A percentile compares a stretch with the other conserved stretches of the same genome.
Conservation (phyloP, 2,329 filamentous ascomycete species). For the Verticillium albo-atrum region DNA sequence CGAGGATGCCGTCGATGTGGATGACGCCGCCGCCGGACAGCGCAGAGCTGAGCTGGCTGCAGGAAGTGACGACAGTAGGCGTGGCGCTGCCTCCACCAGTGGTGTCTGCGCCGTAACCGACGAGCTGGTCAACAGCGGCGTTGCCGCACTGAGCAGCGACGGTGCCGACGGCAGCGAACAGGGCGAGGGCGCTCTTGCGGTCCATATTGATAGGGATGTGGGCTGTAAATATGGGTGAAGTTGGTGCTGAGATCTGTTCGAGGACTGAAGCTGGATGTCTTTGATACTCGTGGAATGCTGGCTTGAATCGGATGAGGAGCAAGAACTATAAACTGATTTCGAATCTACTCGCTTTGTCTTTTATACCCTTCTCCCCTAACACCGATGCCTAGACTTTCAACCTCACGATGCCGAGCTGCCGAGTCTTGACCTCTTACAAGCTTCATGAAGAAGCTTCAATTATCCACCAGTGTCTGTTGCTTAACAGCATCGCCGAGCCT, state of each 20-base stretch:
- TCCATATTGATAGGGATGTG: not conserved
- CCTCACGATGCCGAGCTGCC: not conserved
- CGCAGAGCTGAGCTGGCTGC: not conserved
- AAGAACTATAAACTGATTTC: not conserved
- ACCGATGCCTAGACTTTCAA: not conserved
- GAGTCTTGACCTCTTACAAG: not conserved
- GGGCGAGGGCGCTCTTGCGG: not conserved
- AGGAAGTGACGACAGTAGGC: not conserved
- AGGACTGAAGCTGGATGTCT: not conserved
- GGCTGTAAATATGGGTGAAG: not conserved
- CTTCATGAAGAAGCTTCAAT: not conserved
- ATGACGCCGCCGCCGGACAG: slow-evolving; percentile 22
- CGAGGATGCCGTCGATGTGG: slow-evolving; percentile 35
- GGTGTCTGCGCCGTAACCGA: not conserved
- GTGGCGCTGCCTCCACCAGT: not conserved
- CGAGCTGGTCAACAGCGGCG: not conserved
- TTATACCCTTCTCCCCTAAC: not conserved
- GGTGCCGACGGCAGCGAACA: not conserved
- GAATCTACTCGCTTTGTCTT: not conserved
- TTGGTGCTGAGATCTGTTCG: not conserved
- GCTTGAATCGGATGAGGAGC: not conserved
- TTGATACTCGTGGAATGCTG: not conserved
- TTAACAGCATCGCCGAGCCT: not conserved
- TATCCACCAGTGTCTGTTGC: not conserved
- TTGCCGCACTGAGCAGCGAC: not conserved